Conservation (phyloP, 768 basidiomycete species). For the Boletus bicolor region DNA sequence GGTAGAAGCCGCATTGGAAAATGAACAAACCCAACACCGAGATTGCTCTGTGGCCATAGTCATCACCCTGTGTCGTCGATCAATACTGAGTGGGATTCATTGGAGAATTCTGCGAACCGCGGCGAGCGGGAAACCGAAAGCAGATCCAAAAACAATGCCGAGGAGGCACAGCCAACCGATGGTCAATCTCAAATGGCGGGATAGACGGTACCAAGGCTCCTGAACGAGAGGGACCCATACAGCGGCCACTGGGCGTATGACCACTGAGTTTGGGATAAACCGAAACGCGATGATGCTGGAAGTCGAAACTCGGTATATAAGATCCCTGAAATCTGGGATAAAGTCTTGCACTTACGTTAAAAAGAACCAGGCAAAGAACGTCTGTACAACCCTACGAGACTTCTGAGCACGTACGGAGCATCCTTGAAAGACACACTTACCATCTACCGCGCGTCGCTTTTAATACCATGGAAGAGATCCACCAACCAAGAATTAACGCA, state of each 20-base stretch:
- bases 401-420: background rate
- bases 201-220: constrained; percentile 63
- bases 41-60: constrained; percentile 78
- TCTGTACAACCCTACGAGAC: constrained; percentile 66
- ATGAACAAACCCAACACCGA: constrained; percentile 75
- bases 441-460: constrained; percentile 72
- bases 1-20: constrained; percentile 76
- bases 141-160: constrained; percentile 79
- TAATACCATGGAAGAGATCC: constrained; percentile 74
- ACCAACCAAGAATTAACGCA: constrained; percentile 74
- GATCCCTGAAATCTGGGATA: background rate
- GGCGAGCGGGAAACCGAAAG: constrained; percentile 72
- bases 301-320: background rate
- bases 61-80: constrained; percentile 44
- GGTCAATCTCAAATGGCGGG: constrained; percentile 51
- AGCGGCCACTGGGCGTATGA: constrained; percentile 68
- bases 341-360: constrained; percentile 47
- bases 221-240: constrained; percentile 67
- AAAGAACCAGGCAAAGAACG: constrained; percentile 81
- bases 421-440: constrained; percentile 33
- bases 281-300: constrained; percentile 74
- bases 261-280: constrained; percentile 70
- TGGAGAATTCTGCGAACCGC: constrained; percentile 37
- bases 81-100: constrained; percentile 10
- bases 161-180: constrained; percentile 78